phyloP scores from a whole-genome alignment of 306 rosid genomes.

The Lathyrus aphaca region DNA sequence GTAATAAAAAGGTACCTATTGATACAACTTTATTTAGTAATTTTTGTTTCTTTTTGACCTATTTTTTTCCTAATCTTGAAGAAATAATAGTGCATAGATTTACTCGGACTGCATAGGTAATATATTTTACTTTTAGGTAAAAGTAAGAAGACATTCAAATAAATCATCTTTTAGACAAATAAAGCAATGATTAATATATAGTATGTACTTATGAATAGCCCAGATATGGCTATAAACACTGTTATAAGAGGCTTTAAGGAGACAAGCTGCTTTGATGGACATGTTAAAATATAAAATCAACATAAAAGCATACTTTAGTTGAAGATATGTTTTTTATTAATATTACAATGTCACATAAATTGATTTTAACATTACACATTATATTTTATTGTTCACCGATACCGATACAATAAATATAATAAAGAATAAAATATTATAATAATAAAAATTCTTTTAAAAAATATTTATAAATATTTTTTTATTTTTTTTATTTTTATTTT shows the following conservation, averaged over 20 bases:
- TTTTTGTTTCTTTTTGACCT: too few relatives aligned
- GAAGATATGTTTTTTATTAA: constrained; percentile 22
- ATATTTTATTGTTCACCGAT: too few relatives aligned
- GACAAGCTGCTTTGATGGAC: constrained; percentile 34
- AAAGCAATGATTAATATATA: constrained; percentile 31
- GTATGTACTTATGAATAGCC: constrained; percentile 30
- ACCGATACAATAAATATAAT: too few relatives aligned
- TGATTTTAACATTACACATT: too few relatives aligned
- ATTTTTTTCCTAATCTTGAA: not conserved
- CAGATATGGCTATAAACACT: constrained; percentile 33
- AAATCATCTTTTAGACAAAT: constrained; percentile 34
- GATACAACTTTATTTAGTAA: not conserved
- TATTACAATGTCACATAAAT: constrained; percentile 30
- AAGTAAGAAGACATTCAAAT: constrained; percentile 6
- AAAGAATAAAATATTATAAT: too few relatives aligned
- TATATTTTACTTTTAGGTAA: not conserved
- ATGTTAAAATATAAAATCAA: constrained; percentile 39
- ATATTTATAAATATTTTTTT: too few relatives aligned
- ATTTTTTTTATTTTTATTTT: too few relatives aligned
- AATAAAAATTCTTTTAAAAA: too few relatives aligned
- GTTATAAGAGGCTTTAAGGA: constrained; percentile 40
- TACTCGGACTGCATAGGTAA: not conserved
- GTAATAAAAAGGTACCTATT: too few relatives aligned
- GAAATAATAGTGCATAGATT: not conserved
- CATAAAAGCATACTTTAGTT: constrained; percentile 26